Percentiles rank a stretch among this genome's conserved stretches.
Conservation (phyloP, 306 rosid species). For the Potentilla sterilis region DNA sequence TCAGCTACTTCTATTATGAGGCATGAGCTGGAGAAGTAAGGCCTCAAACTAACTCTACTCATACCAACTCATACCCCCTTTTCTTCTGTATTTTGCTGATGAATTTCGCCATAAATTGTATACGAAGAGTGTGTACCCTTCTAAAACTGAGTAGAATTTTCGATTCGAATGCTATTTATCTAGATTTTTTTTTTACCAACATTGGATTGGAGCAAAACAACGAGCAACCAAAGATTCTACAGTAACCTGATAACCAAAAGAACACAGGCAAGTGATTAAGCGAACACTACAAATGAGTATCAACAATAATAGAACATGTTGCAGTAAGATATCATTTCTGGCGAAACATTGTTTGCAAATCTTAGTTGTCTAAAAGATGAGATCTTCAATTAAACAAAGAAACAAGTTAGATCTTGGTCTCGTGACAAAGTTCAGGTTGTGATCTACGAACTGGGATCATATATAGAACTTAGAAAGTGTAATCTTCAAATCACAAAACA, state of each 20-base stretch:
- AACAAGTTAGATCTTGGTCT: not conserved
- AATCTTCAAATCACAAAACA: not conserved
- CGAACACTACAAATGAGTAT: not conserved
- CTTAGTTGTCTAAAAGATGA: not conserved
- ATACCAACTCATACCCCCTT: not conserved
- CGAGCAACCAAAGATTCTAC: not conserved
- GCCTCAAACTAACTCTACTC: not conserved
- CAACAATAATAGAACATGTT: not conserved
- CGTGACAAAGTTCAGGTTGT: not conserved
- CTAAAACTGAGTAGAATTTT: not conserved
- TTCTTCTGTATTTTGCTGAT: not conserved
- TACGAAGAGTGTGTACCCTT: not conserved
- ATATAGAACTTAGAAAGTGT: not conserved
- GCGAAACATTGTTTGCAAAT: not conserved
- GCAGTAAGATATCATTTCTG: not conserved
- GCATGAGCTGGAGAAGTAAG: not conserved
- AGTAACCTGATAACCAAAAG: not conserved
- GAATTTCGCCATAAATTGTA: not conserved
- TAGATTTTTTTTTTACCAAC: not conserved
- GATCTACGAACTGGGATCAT: not conserved
- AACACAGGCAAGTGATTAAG: not conserved
- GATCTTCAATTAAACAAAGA: not conserved
- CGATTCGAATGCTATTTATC: not conserved
- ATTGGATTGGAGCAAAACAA: not conserved
- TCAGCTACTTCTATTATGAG: constrained; percentile 9